Evolutionary conservation across 768 basidiomycete species (phyloP).

Genomic region (Hygrophoropsis aurantiaca): DNA sequence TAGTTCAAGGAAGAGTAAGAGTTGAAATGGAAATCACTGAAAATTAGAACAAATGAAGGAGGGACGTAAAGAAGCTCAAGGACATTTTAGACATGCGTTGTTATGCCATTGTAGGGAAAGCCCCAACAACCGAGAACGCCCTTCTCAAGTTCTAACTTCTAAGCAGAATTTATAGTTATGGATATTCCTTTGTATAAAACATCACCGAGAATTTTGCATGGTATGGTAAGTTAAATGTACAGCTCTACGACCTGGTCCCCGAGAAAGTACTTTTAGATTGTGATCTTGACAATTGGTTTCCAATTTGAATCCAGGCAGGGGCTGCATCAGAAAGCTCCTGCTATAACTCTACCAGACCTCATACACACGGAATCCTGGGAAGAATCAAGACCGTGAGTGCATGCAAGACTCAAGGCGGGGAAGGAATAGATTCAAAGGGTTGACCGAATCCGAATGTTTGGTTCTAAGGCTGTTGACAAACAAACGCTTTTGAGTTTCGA

Average conservation of each 20-base stretch:
- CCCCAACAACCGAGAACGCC: no score
- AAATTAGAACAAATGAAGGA: constrained; percentile 8
- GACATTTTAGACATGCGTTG: constrained; percentile 8
- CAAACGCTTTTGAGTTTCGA: constrained; percentile 21
- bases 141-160: not conserved
- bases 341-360: no score
- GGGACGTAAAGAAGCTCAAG: constrained; percentile 24
- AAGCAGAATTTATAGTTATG: constrained; percentile 2
- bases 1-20: constrained; percentile 7
- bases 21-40: constrained; percentile 9
- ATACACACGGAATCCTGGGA: no score
- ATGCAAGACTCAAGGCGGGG: not conserved
- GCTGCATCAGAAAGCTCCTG: no score
- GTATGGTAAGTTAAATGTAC: no score
- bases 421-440: not conserved
- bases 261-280: no score
- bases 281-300: no score
- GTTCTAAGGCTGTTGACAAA: constrained; percentile 32
- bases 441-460: constrained; percentile 25
- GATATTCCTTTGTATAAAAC: no score
- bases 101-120: constrained; percentile 4
- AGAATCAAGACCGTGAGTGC: no score
- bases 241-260: no score
- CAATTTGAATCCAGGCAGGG: no score
- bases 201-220: no score